Conservation (phyloP, 1,284 basidiomycete genomes). For the Cutaneotrichosporon sp. region DNA sequence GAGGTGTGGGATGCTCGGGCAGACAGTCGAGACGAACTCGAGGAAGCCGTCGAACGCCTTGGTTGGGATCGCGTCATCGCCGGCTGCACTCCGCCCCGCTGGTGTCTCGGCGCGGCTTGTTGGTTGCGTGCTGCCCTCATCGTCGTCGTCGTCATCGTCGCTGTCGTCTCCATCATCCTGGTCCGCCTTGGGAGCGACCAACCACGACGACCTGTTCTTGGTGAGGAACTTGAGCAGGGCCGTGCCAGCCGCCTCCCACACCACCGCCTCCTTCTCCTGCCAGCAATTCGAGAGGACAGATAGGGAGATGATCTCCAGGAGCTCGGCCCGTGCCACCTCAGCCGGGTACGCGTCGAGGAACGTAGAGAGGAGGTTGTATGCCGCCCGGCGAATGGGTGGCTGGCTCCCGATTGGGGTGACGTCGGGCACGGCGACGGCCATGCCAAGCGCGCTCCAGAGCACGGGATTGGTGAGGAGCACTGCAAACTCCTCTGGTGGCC, state of each 20-base stretch:
- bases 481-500: constrained; percentile 32
- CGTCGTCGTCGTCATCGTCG: constrained; percentile 36
- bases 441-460: constrained; percentile 44
- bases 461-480: constrained; percentile 37
- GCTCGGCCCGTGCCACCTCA: constrained; percentile 31
- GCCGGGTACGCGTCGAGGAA: constrained; percentile 37
- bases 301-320: constrained; percentile 56
- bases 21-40: constrained; percentile 47
- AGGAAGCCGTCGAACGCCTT: constrained; percentile 61
- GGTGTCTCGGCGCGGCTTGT: constrained; percentile 15
- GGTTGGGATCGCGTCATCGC: constrained; percentile 12
- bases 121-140: constrained; percentile 36
- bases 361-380: constrained; percentile 37
- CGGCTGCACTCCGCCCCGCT: not conserved
- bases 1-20: constrained; percentile 46
- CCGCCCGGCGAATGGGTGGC: constrained; percentile 46
- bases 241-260: constrained; percentile 67
- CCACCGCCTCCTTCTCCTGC: constrained; percentile 68
- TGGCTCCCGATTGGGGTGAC: constrained; percentile 29
- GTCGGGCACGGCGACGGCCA: constrained; percentile 12
- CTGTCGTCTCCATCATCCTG: constrained; percentile 27
- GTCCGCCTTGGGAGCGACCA: constrained; percentile 42
- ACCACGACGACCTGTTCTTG: constrained; percentile 66
- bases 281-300: constrained; percentile 72
- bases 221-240: constrained; percentile 69